These are phyloP conservation scores for Incumbomyces lentus DNA, from an alignment of 2,329 filamentous ascomycete genomes.

Conservation along the genomic window DNA sequence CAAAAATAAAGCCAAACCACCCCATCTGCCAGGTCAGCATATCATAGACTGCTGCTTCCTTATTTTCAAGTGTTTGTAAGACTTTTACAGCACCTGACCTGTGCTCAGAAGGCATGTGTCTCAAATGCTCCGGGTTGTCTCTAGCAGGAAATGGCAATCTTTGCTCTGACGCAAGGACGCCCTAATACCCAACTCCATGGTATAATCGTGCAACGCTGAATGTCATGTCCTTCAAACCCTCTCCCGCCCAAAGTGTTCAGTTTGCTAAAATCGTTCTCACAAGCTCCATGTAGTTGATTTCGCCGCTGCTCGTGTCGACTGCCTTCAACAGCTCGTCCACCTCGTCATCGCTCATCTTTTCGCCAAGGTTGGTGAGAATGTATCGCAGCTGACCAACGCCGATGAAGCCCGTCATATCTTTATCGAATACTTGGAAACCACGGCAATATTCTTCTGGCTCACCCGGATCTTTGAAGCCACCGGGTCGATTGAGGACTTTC, in stretches of 20 bases:
- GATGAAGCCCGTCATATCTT: constrained; percentile 96
- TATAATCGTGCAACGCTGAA: too few relatives aligned
- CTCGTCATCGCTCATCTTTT: constrained; percentile 99
- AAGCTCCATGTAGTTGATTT: constrained; percentile 89
- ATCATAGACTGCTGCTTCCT: not conserved
- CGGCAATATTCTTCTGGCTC: constrained; percentile 98
- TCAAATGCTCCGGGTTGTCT: not conserved
- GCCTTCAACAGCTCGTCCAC: constrained; percentile 98
- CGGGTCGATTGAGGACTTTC: constrained; percentile 91
- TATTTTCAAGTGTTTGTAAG: too few relatives aligned
- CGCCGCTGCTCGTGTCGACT: constrained; percentile 87
- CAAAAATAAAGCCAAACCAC: not conserved
- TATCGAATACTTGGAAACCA: constrained; percentile 98
- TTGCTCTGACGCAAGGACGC: not conserved
- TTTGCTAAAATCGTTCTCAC: constrained; percentile 81
- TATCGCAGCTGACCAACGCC: constrained; percentile 96
- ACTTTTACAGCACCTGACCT: too few relatives aligned
- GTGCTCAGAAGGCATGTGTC: not conserved
- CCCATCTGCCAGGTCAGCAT: not conserved
- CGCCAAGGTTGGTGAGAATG: constrained; percentile 89
- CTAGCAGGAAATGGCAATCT: not conserved
- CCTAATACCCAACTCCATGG: not conserved
- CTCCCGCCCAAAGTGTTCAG: constrained; percentile 28
- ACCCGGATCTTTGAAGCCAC: constrained; percentile 94
- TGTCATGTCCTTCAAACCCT: too few relatives aligned